These are phyloP conservation scores for Serendipita indica DNA, from an alignment of 768 basidiomycete species.

Conservation along the genomic window DNA sequence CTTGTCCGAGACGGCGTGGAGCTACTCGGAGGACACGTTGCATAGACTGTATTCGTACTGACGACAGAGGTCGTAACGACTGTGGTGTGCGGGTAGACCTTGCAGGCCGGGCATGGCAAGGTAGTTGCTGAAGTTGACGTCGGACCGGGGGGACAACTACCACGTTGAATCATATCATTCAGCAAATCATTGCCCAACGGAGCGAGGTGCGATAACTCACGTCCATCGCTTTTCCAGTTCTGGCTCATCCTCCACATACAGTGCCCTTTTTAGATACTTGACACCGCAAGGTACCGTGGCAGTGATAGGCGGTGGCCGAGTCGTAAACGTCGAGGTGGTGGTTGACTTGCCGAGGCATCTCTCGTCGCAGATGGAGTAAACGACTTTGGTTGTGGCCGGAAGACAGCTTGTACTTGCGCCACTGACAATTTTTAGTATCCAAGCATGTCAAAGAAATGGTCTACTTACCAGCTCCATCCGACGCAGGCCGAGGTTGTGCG, in stretches of 20 bases:
- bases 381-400: background rate
- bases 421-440: background rate
- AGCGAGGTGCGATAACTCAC: background rate
- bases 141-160: background rate
- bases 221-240: constrained; percentile 1
- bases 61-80: background rate
- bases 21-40: background rate
- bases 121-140: background rate
- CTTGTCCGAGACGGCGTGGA: background rate
- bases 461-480: background rate
- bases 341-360: background rate
- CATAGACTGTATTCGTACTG: background rate
- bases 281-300: background rate
- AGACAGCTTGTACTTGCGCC: background rate
- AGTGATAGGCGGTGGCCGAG: background rate
- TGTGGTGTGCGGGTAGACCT: background rate
- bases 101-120: background rate
- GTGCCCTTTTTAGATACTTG: background rate
- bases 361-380: background rate
- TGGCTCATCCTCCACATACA: background rate
- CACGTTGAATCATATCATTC: no score
- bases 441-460: no score
- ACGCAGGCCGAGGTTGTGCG: background rate
- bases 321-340: background rate
- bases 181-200: background rate